Evolutionary conservation across 1,284 basidiomycete species (phyloP).

Genomic region (Blastosporella zonata): DNA sequence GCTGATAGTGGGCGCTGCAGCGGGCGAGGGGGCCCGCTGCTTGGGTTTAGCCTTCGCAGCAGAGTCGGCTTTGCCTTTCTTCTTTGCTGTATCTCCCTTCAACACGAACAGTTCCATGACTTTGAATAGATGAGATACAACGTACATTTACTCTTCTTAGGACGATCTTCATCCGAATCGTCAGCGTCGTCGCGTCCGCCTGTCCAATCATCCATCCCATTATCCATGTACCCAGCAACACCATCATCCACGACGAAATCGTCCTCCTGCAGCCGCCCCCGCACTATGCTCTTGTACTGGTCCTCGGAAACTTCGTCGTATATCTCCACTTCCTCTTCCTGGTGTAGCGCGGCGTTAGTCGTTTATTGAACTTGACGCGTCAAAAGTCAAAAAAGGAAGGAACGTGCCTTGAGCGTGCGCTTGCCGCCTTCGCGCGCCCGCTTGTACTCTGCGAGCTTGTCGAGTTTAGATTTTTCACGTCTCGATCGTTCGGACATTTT

Average conservation of each 20-base stretch:
- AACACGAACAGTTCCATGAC: background rate
- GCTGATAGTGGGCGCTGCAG: conserved; percentile 58
- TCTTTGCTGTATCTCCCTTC: conserved; percentile 35
- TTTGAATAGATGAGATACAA: background rate
- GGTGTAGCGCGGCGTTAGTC: background rate
- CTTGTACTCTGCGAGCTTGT: conserved; percentile 19
- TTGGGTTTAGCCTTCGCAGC: conserved; percentile 35
- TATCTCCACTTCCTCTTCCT: conserved; percentile 69
- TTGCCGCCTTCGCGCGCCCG: conserved; percentile 20
- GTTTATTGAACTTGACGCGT: no score
- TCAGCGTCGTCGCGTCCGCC: conserved; percentile 48
- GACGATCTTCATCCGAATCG: conserved; percentile 39
- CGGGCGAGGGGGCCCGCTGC: conserved; percentile 42
- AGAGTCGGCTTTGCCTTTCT: conserved; percentile 36
- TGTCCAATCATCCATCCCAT: conserved; percentile 93
- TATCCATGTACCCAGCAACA: conserved; percentile 89
- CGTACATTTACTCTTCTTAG: conserved; percentile 43
- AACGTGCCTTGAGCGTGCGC: conserved; percentile 15
- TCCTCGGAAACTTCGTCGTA: conserved; percentile 95
- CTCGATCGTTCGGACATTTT: conserved; percentile 33
- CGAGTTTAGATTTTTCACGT: conserved; percentile 18
- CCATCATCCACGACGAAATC: conserved; percentile 98
- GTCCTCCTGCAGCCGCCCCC: conserved; percentile 81
- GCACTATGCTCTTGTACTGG: conserved; percentile 86
- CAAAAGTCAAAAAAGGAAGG: conserved; percentile 3